Evolutionary conservation across 805 yeast genomes (phyloP).

Genomic region (Starmera dryadoides): DNA sequence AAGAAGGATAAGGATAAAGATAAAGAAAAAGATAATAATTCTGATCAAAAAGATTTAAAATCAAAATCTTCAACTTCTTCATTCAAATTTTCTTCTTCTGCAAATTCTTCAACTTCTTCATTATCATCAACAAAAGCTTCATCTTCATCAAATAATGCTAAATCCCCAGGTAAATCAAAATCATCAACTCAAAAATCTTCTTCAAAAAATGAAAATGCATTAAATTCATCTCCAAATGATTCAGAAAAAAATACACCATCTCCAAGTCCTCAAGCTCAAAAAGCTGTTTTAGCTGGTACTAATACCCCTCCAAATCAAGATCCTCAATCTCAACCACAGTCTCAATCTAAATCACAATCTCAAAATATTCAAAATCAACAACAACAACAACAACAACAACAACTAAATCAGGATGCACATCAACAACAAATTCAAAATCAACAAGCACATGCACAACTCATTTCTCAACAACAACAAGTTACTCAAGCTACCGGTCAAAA

Average conservation of each 20-base stretch:
- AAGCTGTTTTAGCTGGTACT: constrained; percentile 1
- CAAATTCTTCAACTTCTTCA: constrained; percentile 7
- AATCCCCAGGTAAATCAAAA: neutral
- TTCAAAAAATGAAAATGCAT: neutral
- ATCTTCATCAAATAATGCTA: neutral
- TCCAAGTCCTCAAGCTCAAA: constrained; percentile 3
- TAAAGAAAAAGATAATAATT: constrained; percentile 10
- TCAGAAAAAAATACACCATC: neutral
- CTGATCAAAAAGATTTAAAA: constrained; percentile 12
- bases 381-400: neutral
- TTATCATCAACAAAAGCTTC: neutral
- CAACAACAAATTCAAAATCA: neutral
- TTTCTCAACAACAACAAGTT: constrained; percentile 8
- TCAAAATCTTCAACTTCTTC: constrained; percentile 9
- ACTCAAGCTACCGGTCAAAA: constrained; percentile 3
- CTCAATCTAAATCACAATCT: neutral
- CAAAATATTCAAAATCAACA: neutral
- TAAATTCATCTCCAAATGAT: neutral
- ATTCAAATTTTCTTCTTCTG: constrained; percentile 3
- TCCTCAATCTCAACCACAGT: neutral
- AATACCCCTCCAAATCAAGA: neutral
- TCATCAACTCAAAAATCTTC: neutral
- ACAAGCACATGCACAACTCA: neutral
- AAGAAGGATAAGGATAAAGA: constrained; percentile 36
- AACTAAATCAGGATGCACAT: neutral